Evolutionary conservation across 2,329 filamentous ascomycete species (phyloP), one percentile per base, ranked within the genome.

Genomic region (Ceratocystis harringtonii): DNA sequence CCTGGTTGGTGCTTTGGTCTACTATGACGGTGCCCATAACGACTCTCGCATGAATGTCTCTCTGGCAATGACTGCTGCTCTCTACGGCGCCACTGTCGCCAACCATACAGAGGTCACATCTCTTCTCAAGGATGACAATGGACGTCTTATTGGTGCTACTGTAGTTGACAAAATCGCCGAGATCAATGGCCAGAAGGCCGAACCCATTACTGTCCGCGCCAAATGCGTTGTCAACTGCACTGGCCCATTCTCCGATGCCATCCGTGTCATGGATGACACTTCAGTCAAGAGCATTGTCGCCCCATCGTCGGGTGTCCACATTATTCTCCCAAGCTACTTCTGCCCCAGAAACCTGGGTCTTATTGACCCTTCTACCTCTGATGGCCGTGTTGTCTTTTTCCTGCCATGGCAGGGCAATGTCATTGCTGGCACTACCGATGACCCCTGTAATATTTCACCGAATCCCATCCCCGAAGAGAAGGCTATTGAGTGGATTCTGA

Each of bases 41-140:
- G 90, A 95, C 75, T 94, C 90, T 22, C 84, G 90, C 62, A 95
- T 95, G 90, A 95, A 95, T 72, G 87, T 94, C 32, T 92, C 89
- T 7, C 80, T 95, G 66, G 90, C 89, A 22, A 89, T 92, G 84
- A 95, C 90, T 19, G 89, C 90, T 65, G 89, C 90, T n/a, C 78
- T 95, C 55, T 95, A 94, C 73, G 90, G 90, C 41, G 84, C 85
- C 65, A 95, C 89, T 3, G 83, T 94, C 48, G 83, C 90, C 67
- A 95, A 92, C 75, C 88, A 95, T 75, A 78, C 90, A 71, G 88
- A 94, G 74, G 89, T 95, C 64, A 92, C 86, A 5, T 78, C 81
- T 52, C 79, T 95, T 48, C 81, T 87, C 69, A 95, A 92, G 75
- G 85, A 92, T 72, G 82, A 80, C 2, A 78, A 81, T 63, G 90